A percentile compares a stretch with the other conserved stretches of the same genome.
Conservation (phyloP, 1,284 basidiomycete genomes). For the Mycosarcoma mackinlayi region DNA sequence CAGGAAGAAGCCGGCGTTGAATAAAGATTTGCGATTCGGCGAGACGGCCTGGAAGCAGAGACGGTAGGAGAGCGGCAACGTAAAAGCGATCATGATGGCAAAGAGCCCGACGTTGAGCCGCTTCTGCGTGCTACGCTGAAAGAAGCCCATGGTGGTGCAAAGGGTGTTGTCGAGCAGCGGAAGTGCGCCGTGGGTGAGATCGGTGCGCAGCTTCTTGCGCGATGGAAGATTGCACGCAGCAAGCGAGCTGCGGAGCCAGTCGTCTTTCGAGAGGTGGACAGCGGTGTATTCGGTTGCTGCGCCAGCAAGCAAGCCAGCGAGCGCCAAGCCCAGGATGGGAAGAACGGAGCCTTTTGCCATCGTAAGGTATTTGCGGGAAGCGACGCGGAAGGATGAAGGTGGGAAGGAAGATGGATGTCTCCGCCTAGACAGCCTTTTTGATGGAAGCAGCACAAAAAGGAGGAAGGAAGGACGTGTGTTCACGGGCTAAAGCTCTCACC, state of each 20-base stretch:
- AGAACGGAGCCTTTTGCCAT: conserved; percentile 40
- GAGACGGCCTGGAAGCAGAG: conserved; percentile 51
- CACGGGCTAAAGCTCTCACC: background rate
- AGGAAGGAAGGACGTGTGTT: background rate
- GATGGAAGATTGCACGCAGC: conserved; percentile 28
- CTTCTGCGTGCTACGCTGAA: conserved; percentile 22
- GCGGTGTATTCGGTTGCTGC: conserved; percentile 29
- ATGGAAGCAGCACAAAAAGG: background rate
- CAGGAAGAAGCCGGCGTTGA: conserved; percentile 35
- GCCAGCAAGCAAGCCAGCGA: conserved; percentile 27
- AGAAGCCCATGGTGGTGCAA: conserved; percentile 45
- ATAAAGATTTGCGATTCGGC: conserved; percentile 40
- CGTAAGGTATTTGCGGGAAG: background rate
- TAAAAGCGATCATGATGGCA: conserved; percentile 33
- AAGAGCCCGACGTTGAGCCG: conserved; percentile 42
- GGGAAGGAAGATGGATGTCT: background rate
- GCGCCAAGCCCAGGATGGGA: conserved; percentile 31
- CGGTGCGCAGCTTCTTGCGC: conserved; percentile 40
- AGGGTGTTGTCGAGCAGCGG: conserved; percentile 46
- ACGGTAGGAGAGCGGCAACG: conserved; percentile 29
- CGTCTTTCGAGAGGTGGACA: conserved; percentile 21
- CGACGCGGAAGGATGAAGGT: background rate
- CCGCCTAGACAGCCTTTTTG: background rate
- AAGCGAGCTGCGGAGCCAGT: conserved; percentile 12
- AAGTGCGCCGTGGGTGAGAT: conserved; percentile 27